phyloP scores from a whole-genome alignment of 257 asterid genomes.

The Penstemon newberryi region DNA sequence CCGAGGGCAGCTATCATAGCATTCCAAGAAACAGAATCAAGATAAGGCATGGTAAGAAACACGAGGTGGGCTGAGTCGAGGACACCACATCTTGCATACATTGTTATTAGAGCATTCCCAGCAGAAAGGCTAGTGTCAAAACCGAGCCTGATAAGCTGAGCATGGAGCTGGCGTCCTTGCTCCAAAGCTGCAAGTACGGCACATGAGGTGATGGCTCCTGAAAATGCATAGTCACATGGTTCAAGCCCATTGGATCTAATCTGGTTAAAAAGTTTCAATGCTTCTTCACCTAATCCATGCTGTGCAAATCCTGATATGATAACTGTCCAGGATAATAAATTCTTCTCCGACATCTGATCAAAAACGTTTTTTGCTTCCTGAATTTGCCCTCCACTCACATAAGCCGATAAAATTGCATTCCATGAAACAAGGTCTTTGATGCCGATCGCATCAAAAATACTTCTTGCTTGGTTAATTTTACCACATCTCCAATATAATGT shows the following conservation, averaged over 20 bases:
- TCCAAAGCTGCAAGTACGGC: conserved; percentile 68
- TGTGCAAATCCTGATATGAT: conserved; percentile 72
- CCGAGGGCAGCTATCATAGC: conserved; percentile 76
- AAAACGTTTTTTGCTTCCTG: conserved; percentile 55
- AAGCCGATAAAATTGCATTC: conserved; percentile 65
- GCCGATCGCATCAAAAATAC: conserved; percentile 42
- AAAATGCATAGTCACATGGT: conserved; percentile 67
- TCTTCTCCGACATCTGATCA: conserved; percentile 47
- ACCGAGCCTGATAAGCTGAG: conserved; percentile 60
- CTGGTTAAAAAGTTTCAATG: conserved; percentile 54
- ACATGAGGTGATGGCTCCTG: conserved; percentile 73
- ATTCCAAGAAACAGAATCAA: conserved; percentile 76
- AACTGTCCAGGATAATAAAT: conserved; percentile 56
- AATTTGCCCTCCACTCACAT: conserved; percentile 47
- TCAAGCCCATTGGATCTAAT: conserved; percentile 57
- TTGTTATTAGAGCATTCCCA: conserved; percentile 66
- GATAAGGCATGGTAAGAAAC: conserved; percentile 55
- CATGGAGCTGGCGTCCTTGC: conserved; percentile 73
- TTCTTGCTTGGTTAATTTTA: conserved; percentile 50
- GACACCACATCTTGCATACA: conserved; percentile 68
- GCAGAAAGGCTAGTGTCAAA: conserved; percentile 73
- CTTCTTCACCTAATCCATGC: conserved; percentile 66
- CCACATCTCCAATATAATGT: conserved; percentile 68
- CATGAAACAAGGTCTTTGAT: conserved; percentile 67
- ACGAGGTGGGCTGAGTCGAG: conserved; percentile 48